Base-by-base conservation (phyloP, 495 filamentous ascomycete genomes). In the Tuber umbilicatum region DNA sequence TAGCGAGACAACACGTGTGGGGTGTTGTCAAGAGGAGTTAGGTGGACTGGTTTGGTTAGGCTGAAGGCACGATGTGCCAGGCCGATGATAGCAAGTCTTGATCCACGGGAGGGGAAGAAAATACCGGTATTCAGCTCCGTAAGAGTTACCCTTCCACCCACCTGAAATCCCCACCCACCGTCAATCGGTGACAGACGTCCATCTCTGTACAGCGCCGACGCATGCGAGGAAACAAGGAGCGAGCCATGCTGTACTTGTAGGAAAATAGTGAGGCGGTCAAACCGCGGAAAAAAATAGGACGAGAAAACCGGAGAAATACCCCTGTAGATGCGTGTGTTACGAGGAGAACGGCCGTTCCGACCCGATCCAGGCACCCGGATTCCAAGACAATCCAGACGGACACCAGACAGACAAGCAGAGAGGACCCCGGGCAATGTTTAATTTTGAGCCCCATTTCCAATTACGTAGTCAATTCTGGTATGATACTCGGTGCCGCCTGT, bases 391-490 rank as follows among this genome's bases (percentile, higher is more conserved):
- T n/a, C 55, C 10, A 64, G n/a, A 37, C 27, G 37, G 40, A 43
- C n/a, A 55, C 27, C 27, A 27, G 31, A 41, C 27, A 70, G 68
- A 45, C 41, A 45, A n/a, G 45, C 45, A 39, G 60, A 17, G 19
- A 64, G 69, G 27, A 40, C n/a, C 60, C 68, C 68, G 70, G n/a
- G 75, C 70, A 78, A 76, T 35, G 69, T 75, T 74, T 75, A 74
- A 74, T 70, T 74, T 72, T 74, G 55, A 78, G 75, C 75, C 75
- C 73, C 76, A 69, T 72, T 72, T 64, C 69, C 69, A n/a, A 64
- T 64, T 64, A 64, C 55, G 55, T 64, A 64, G 55, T 14, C 27
- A 64, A 17, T 35, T 64, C 16, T 35, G 27, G 27, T 16, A 31
- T 35, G 27, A 14, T 16, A 31, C 27, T 19, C 12, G 27, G 17